Evolutionary conservation across 768 basidiomycete genomes (phyloP).

Genomic region (Suillus bovinus): DNA sequence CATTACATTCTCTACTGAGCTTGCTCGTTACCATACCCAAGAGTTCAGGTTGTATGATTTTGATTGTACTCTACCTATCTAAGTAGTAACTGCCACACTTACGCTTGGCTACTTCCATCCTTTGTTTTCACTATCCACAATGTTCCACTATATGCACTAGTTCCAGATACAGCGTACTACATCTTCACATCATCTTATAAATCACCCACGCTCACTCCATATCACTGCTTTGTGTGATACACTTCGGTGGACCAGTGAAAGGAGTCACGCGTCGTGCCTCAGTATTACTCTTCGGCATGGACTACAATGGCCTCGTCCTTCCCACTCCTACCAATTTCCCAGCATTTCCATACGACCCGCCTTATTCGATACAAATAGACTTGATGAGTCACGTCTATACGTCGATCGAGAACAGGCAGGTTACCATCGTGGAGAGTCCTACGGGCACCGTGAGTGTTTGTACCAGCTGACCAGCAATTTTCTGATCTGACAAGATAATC

Average conservation of each 20-base stretch:
- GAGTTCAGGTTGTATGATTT: slow-evolving; percentile 8
- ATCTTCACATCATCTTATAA: slow-evolving; percentile 24
- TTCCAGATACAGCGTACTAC: slow-evolving; percentile 23
- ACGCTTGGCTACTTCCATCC: slow-evolving; percentile 6
- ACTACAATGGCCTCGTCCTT: slow-evolving; percentile 35
- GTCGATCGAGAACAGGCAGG: slow-evolving; percentile 69
- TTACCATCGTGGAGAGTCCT: slow-evolving; percentile 86
- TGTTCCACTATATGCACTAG: slow-evolving; percentile 26
- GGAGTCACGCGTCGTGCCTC: slow-evolving; percentile 19
- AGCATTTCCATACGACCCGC: slow-evolving; percentile 81
- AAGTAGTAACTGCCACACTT: slow-evolving; percentile 8
- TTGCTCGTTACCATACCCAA: slow-evolving; percentile 1
- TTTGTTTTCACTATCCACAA: slow-evolving; percentile 15
- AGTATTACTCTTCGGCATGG: slow-evolving; percentile 9
- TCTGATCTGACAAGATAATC: slow-evolving; percentile 4
- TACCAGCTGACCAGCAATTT: background rate
- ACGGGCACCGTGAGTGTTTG: slow-evolving; percentile 72
- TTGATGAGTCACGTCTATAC: slow-evolving; percentile 88
- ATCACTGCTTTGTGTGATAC: background rate
- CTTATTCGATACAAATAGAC: slow-evolving; percentile 82
- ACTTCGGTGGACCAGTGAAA: background rate
- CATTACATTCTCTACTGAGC: background rate
- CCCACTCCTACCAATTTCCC: slow-evolving; percentile 68
- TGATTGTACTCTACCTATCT: slow-evolving; percentile 6
- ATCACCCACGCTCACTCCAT: slow-evolving; percentile 14